These are phyloP conservation scores for Colletotrichum liaoningense DNA, from an alignment of 2,329 filamentous ascomycete genomes.

Conservation along the genomic window DNA sequence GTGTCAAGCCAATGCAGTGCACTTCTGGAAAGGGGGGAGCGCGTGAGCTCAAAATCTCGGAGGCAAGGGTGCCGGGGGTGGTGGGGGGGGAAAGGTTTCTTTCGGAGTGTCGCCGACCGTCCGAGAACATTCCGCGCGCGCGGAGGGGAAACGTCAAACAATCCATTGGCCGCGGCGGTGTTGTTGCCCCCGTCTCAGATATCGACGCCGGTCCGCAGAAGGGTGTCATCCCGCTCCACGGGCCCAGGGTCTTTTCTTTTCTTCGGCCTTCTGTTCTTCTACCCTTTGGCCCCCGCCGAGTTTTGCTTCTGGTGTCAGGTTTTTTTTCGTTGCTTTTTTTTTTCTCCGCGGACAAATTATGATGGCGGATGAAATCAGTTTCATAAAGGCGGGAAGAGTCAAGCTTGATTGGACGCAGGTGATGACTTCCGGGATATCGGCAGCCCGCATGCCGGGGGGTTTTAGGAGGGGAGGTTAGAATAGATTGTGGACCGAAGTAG, in stretches of 20 bases:
- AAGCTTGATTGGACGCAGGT: neutral
- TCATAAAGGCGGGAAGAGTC: neutral
- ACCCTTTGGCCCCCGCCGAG: neutral
- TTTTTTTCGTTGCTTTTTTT: neutral
- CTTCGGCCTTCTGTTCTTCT: neutral
- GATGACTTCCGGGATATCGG: neutral
- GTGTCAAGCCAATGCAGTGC: neutral
- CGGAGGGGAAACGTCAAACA: neutral
- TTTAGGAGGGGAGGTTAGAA: neutral
- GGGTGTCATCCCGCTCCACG: neutral
- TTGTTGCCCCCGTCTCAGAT: neutral
- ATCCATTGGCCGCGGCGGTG: neutral
- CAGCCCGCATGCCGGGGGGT: neutral
- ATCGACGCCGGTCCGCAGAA: neutral
- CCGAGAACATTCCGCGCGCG: slow-evolving; percentile 20
- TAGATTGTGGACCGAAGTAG: neutral
- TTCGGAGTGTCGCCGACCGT: slow-evolving; percentile 26
- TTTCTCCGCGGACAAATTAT: neutral
- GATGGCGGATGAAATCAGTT: neutral
- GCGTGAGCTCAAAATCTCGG: slow-evolving; percentile 23
- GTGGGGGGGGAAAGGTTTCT: neutral
- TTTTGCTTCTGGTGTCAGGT: neutral
- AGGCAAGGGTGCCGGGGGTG: slow-evolving; percentile 26
- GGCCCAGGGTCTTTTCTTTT: neutral
- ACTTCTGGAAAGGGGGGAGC: neutral